phyloP scores from a whole-genome alignment of 2,329 filamentous ascomycete species.

The Colletotrichum sojae region DNA sequence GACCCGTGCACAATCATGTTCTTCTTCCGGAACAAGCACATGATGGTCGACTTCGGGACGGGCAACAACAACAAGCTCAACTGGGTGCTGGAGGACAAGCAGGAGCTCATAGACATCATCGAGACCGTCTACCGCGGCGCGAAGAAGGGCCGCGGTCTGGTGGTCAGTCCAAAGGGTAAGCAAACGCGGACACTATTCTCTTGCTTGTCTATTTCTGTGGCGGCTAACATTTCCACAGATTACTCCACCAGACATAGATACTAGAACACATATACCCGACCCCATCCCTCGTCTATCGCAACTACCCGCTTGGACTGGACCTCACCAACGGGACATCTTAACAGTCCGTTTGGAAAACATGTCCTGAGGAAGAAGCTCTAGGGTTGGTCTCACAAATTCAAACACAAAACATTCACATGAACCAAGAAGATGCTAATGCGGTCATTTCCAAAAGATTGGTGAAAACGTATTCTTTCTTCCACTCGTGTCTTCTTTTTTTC shows the following conservation, averaged over 20 bases:
- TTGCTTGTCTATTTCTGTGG: too few species aligned
- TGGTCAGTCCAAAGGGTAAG: constrained; percentile 89
- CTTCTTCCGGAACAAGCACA: constrained; percentile 98
- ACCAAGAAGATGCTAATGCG: constrained; percentile 37
- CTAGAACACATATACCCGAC: constrained; percentile 39
- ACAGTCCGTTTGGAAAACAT: background rate
- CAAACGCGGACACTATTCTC: too few species aligned
- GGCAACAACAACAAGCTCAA: constrained; percentile 95
- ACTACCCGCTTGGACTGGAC: background rate
- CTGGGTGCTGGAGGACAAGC: constrained; percentile 95
- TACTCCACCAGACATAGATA: constrained; percentile 57
- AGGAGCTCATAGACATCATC: constrained; percentile 98
- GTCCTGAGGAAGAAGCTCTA: constrained; percentile 27
- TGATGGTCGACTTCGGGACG: constrained; percentile 98
- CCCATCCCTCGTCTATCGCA: background rate
- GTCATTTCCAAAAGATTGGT: constrained; percentile 30
- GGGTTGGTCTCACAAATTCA: constrained; percentile 48
- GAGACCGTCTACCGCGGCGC: constrained; percentile 99
- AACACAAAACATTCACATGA: constrained; percentile 14
- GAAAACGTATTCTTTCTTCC: background rate
- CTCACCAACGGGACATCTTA: too few species aligned
- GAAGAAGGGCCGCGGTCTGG: constrained; percentile 96
- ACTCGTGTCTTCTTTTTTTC: constrained; percentile 10
- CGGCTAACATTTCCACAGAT: constrained; percentile 12
- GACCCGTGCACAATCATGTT: constrained; percentile 96